These are phyloP conservation scores for Vitellaria paradoxa DNA, from an alignment of 179 eudicot genomes.

Conservation along the genomic window DNA sequence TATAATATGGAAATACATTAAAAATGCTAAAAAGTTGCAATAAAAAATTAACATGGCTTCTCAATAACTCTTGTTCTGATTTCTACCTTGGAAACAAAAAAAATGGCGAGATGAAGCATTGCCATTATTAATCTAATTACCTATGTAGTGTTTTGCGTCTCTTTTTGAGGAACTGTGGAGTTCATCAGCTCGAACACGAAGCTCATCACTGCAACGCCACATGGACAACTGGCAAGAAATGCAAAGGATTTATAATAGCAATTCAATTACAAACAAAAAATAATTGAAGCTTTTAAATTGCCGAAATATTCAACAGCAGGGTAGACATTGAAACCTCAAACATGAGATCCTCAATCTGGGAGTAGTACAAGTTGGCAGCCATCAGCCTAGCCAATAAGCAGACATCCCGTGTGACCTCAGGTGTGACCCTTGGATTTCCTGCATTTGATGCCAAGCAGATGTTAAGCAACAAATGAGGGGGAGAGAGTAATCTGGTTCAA, in stretches of 20 bases:
- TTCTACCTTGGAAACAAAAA: too few relatives aligned
- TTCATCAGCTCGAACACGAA: constrained; percentile 71
- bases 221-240: constrained; percentile 67
- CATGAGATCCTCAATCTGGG: constrained; percentile 98
- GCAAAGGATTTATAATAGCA: constrained; percentile 3
- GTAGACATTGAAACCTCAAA: constrained; percentile 64
- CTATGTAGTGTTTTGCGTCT: constrained; percentile 94
- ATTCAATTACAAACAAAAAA: background rate
- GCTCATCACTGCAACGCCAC: constrained; percentile 98
- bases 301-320: too few relatives aligned
- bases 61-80: too few relatives aligned
- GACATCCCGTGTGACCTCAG: constrained; percentile 96
- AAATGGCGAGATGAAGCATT: too few relatives aligned
- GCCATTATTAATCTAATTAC: constrained; percentile 27
- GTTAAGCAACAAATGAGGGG: background rate
- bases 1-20: too few relatives aligned
- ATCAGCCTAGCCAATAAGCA: constrained; percentile 97
- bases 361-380: constrained; percentile 96
- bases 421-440: constrained; percentile 99
- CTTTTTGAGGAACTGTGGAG: constrained; percentile 64
- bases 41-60: too few relatives aligned
- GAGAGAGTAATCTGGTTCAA: background rate
- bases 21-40: too few relatives aligned
- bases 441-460: constrained; percentile 23
- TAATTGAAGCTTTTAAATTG: too few relatives aligned